Evolutionary conservation across 2,329 filamentous ascomycete genomes (phyloP), one percentile per base, ranked within the genome.

Genomic region (Penicillium sp.): DNA sequence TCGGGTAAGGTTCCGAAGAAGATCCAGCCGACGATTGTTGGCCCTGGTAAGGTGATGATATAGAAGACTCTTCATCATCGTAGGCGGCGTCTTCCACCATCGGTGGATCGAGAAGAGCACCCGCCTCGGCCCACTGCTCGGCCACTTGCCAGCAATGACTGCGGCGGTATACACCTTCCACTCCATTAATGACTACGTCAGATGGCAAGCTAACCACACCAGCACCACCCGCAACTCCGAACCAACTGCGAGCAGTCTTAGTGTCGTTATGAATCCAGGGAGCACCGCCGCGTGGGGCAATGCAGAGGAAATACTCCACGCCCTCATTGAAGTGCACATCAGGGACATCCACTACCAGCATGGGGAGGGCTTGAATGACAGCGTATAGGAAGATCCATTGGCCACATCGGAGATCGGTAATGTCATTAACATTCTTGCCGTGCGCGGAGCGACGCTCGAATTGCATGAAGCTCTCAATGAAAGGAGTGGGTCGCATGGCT

Each of bases 71-170:
- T 41, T 74, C 69, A 21, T 75, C 71, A 13, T 73, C 71, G 49
- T 74, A 75, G 17, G 55, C 10, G 9, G 69, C 67, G 21, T 74
- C 72, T 29, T 73, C 73, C 5, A 72, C 56, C 50, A 68, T 65
- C 1, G 74, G 69, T 5, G 71, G 70, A 3, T 64, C 71, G 43
- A 75, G 58, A 17, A 75, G 63, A 50, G 69, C 63, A 53, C 72
- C 71, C 19, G 77, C 75, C 37, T 78, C 76, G 9, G 79, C 79
- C 87, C 87, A 89, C 63, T 82, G 78, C 63, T 84, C 80, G 3
- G 86, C 87, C 66, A 82, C 80, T 57, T 81, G 75, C 87, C 87
- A 90, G 73, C 87, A 89, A 69, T 90, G 87, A 60, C 84, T 87
- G 42, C 87, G 83, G 17, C 84, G 81, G 71, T 89, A 90, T 43